phyloP scores from a whole-genome alignment of 2,329 filamentous ascomycete genomes.

The Corinectria fuckeliana region DNA sequence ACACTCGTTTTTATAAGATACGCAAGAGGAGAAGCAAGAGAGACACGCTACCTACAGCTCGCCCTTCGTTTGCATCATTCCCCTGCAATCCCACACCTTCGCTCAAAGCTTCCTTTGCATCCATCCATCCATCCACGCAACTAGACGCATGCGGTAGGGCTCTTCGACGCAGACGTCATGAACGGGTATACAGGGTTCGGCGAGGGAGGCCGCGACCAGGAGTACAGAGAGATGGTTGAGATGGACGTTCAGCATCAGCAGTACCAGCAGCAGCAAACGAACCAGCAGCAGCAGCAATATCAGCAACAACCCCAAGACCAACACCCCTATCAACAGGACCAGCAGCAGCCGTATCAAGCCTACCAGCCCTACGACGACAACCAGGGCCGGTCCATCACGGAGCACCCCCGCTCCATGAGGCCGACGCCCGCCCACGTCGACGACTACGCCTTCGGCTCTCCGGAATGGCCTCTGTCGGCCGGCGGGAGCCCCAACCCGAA shows the following conservation, averaged over 20 bases:
- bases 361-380: conserved; percentile 32
- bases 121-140: not conserved
- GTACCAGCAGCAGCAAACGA: conserved; percentile 37
- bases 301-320: not conserved
- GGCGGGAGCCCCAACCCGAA: conserved; percentile 31
- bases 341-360: conserved; percentile 22
- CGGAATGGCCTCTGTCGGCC: conserved; percentile 37
- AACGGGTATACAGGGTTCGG: conserved; percentile 37
- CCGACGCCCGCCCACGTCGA: conserved; percentile 28
- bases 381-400: conserved; percentile 37
- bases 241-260: conserved; percentile 43
- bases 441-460: conserved; percentile 30
- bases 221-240: conserved; percentile 46
- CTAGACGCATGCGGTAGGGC: conserved; percentile 29
- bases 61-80: not conserved
- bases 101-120: not conserved
- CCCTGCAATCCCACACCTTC: not conserved
- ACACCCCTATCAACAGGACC: conserved; percentile 19
- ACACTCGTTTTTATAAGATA: not conserved
- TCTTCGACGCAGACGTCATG: conserved; percentile 30
- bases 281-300: conserved; percentile 20
- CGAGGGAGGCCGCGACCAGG: conserved; percentile 30
- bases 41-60: not conserved
- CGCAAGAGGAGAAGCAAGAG: not conserved
- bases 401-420: conserved; percentile 30